These are phyloP conservation scores for Pulveroboletus sp. DNA, from an alignment of 768 basidiomycete species.

Conservation along the genomic window DNA sequence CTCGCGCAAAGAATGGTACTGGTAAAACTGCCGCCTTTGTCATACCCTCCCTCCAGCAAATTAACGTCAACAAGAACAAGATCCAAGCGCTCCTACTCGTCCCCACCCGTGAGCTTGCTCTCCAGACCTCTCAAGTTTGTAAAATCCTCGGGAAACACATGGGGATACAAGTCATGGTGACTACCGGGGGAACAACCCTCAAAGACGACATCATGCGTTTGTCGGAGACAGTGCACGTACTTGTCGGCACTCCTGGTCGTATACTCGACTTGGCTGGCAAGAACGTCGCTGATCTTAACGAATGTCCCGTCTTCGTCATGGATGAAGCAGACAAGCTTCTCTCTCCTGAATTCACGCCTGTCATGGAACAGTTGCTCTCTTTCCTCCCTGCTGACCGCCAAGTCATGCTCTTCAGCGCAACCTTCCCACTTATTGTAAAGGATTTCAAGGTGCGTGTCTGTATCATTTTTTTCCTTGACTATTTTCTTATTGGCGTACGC, in stretches of 20 bases:
- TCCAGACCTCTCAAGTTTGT: slow-evolving; percentile 98
- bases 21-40: slow-evolving; percentile 99
- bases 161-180: slow-evolving; percentile 96
- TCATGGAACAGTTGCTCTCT: slow-evolving; percentile 91
- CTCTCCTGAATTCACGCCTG: slow-evolving; percentile 95
- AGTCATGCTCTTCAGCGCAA: slow-evolving; percentile 99
- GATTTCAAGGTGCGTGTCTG: slow-evolving; percentile 78
- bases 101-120: slow-evolving; percentile 96
- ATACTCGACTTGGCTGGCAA: slow-evolving; percentile 94
- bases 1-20: slow-evolving; percentile 94
- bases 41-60: slow-evolving; percentile 91
- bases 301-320: slow-evolving; percentile 97
- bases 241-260: slow-evolving; percentile 95
- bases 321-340: slow-evolving; percentile 99
- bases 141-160: slow-evolving; percentile 96
- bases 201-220: slow-evolving; percentile 97
- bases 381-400: slow-evolving; percentile 84
- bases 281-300: slow-evolving; percentile 86
- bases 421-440: slow-evolving; percentile 98
- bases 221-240: slow-evolving; percentile 85
- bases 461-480: background rate
- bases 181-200: slow-evolving; percentile 95
- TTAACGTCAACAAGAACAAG: slow-evolving; percentile 78
- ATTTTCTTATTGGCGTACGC: slow-evolving; percentile 9
- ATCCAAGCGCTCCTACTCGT: slow-evolving; percentile 97